These are phyloP conservation scores for Fusarium xyrophilum DNA, from an alignment of 2,329 filamentous ascomycete species.

Conservation along the genomic window DNA sequence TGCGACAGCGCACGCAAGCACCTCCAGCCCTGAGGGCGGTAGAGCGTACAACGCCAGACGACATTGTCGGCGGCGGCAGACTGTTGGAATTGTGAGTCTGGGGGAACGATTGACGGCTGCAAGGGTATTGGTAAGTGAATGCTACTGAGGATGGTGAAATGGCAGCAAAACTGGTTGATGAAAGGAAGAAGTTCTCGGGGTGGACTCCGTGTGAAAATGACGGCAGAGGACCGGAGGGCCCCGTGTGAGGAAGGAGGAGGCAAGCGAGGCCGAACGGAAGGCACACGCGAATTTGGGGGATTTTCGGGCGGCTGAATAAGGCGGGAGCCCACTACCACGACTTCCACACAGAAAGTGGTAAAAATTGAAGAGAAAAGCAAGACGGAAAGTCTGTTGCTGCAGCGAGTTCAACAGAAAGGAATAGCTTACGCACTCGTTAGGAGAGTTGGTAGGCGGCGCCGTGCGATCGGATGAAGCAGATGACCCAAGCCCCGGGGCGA, in stretches of 20 bases:
- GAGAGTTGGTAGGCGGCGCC: conserved; percentile 21
- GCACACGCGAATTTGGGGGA: conserved; percentile 28
- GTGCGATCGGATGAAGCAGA: conserved; percentile 26
- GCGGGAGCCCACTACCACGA: conserved; percentile 10
- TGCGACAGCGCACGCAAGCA: conserved; percentile 68
- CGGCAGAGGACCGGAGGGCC: conserved; percentile 36
- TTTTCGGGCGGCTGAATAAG: conserved; percentile 27
- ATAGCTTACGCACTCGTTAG: conserved; percentile 13
- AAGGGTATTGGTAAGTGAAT: conserved; percentile 6
- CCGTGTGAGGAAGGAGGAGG: conserved; percentile 25
- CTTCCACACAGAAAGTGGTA: neutral
- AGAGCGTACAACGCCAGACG: conserved; percentile 59
- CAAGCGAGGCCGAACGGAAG: conserved; percentile 36
- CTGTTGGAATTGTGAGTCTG: neutral
- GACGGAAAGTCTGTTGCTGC: neutral
- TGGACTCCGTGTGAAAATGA: conserved; percentile 29
- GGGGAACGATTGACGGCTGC: neutral
- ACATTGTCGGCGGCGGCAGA: conserved; percentile 46
- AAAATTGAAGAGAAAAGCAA: neutral
- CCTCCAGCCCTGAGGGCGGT: conserved; percentile 67
- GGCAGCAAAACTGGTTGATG: conserved; percentile 19
- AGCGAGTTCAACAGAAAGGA: neutral
- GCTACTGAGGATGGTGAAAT: neutral
- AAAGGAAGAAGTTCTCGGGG: conserved; percentile 28
- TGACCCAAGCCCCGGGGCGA: conserved; percentile 20